phyloP scores from a whole-genome alignment of 768 basidiomycete species.

The Lentinula edodes region DNA sequence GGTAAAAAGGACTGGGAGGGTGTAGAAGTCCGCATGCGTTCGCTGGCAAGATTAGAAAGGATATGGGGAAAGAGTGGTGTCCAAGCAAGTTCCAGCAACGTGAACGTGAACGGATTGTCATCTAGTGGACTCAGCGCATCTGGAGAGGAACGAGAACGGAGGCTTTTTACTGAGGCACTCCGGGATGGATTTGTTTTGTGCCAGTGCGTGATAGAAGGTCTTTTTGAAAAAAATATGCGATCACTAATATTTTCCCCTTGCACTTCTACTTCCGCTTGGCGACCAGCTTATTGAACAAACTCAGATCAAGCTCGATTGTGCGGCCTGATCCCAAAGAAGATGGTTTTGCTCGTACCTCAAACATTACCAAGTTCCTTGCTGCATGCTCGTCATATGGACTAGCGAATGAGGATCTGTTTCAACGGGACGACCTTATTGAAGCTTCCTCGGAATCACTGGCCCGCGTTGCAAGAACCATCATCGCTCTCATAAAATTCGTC shows the following conservation, averaged over 20 bases:
- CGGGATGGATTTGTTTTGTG: slow-evolving; percentile 85
- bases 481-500: slow-evolving; percentile 58
- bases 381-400: slow-evolving; percentile 68
- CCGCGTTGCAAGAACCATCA: slow-evolving; percentile 70
- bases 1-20: slow-evolving; percentile 64
- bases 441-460: slow-evolving; percentile 54
- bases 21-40: slow-evolving; percentile 61
- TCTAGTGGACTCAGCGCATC: slow-evolving; percentile 36
- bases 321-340: slow-evolving; percentile 65
- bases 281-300: slow-evolving; percentile 74
- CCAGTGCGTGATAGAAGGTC: slow-evolving; percentile 56
- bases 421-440: slow-evolving; percentile 62
- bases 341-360: slow-evolving; percentile 59
- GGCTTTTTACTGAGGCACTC: slow-evolving; percentile 67
- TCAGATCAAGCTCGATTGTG: slow-evolving; percentile 53
- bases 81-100: slow-evolving; percentile 36
- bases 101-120: slow-evolving; percentile 23
- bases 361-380: slow-evolving; percentile 74
- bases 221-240: not conserved
- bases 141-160: slow-evolving; percentile 74
- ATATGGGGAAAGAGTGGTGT: slow-evolving; percentile 68
- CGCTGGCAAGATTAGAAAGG: slow-evolving; percentile 63
- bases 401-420: slow-evolving; percentile 57
- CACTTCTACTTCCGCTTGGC: slow-evolving; percentile 10
- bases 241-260: slow-evolving; percentile 8